Percentiles rank a stretch among this genome's conserved stretches.
Conservation (phyloP, 139 green algal genomes). For the Mychonastes homosphaera region DNA sequence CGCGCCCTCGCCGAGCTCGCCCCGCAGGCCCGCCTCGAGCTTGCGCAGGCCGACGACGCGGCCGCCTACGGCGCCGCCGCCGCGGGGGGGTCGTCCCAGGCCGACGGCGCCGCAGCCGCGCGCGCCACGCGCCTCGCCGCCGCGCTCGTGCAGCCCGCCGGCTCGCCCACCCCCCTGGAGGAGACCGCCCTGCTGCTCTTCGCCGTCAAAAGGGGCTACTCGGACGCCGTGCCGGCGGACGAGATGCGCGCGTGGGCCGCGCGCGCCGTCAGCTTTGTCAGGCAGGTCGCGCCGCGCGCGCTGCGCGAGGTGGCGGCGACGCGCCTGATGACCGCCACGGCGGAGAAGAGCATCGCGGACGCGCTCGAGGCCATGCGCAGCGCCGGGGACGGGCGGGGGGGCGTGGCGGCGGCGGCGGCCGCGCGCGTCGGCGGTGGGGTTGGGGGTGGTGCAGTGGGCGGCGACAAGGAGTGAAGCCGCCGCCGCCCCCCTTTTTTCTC, state of each 20-base stretch:
- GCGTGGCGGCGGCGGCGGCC: no score
- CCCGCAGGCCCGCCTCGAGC: constrained; percentile 50
- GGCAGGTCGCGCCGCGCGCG: neutral
- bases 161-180: constrained; percentile 31
- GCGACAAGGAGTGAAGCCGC: no score
- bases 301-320: neutral
- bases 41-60: constrained; percentile 58
- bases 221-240: constrained; percentile 21
- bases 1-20: constrained; percentile 52
- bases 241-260: constrained; percentile 15
- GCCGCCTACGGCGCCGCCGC: constrained; percentile 15
- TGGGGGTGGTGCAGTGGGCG: no score
- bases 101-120: constrained; percentile 9
- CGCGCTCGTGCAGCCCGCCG: constrained; percentile 34
- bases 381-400: no score
- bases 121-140: constrained; percentile 22
- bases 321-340: neutral
- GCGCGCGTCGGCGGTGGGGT: no score
- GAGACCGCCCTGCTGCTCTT: constrained; percentile 40
- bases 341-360: no score
- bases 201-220: constrained; percentile 32
- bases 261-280: neutral
- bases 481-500: no score
- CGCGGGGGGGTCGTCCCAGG: neutral
- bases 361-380: no score